Conservation (phyloP, 768 basidiomycete genomes). For the Suillus tomentosus region DNA sequence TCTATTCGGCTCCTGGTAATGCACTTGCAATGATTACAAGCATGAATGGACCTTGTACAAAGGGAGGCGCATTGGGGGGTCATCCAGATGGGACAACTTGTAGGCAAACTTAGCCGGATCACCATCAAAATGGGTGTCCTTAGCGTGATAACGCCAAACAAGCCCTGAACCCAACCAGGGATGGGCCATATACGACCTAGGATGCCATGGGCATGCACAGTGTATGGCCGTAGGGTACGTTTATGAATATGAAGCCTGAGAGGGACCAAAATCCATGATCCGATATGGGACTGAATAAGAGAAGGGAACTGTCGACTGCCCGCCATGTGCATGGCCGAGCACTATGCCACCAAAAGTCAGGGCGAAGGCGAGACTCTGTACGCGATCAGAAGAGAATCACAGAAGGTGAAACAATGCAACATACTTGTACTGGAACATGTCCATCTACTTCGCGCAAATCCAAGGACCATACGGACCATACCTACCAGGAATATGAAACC, state of each 20-base stretch:
- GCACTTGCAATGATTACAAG: too few species aligned
- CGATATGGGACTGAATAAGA: conserved; percentile 72
- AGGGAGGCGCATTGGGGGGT: too few species aligned
- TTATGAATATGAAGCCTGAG: conserved; percentile 92
- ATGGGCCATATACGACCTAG: conserved; percentile 84
- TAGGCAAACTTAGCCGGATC: too few species aligned
- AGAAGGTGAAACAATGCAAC: conserved; percentile 17
- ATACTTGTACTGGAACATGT: conserved; percentile 85
- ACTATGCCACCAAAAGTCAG: conserved; percentile 74
- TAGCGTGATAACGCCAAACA: conserved; percentile 79
- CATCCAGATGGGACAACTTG: too few species aligned
- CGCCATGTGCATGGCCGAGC: conserved; percentile 86
- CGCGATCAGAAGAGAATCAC: neutral
- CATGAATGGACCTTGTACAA: too few species aligned
- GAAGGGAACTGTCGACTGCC: conserved; percentile 73
- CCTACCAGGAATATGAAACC: conserved; percentile 82
- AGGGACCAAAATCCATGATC: conserved; percentile 55
- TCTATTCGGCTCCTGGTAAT: too few species aligned
- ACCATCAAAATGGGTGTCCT: conserved; percentile 21
- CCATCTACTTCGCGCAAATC: conserved; percentile 78
- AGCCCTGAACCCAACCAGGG: conserved; percentile 85
- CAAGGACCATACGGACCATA: conserved; percentile 60
- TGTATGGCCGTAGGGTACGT: conserved; percentile 66
- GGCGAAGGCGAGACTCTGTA: conserved; percentile 63
- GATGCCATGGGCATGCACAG: conserved; percentile 71